Base-by-base conservation (phyloP, 495 filamentous ascomycete species). In the Tricharina praecox region DNA sequence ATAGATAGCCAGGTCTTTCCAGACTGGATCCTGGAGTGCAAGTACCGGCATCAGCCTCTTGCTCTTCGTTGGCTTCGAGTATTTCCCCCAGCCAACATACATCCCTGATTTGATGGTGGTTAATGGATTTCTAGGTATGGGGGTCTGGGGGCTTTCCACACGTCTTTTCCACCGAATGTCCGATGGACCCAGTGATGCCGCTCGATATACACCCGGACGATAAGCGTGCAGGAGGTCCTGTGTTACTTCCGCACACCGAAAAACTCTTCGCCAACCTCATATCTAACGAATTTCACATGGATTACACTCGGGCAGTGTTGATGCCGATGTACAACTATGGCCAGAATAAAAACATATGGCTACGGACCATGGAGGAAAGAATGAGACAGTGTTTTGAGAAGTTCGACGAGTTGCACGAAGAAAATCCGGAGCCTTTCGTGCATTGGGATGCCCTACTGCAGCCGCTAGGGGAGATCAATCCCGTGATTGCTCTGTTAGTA, bases 31-130 rank as follows among this genome's bases (percentile, higher is more conserved):
- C 20, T 58, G 7, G 49, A 49, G 8, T 45, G 26, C 2, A 42
- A 52, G 2, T 37, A 52, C 9, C 19, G 39, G 5, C 15, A 30
- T 0, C 23, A 47, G 1, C 51, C 48, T 0, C 11, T 59, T 18
- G 43, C 55, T 0, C 45, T 59, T 19, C n/a, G 50, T 33, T 54
- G 55, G 56, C 45, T 59, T 11, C 25, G 43, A 3, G 56, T 59
- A 37, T 16, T 25, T 36, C 10, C 28, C 28, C 28, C 28, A 32
- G 7, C 7, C 7, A 7, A 32, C 13, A 13, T 13, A 39, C 3
- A 7, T 11, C 13, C 5, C 10, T 15, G 15, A 2, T 3, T 8
- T 3, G n/a, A 13, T 32, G 19, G 1, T 10, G 1, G n/a, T 18
- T 15, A 4, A 18, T 26, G 39, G 15, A 10, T 9, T 1, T 24